Evolutionary conservation across 495 filamentous ascomycete genomes (phyloP), one percentile per base, ranked within the genome.

Genomic region (Xylaria intraflava): DNA sequence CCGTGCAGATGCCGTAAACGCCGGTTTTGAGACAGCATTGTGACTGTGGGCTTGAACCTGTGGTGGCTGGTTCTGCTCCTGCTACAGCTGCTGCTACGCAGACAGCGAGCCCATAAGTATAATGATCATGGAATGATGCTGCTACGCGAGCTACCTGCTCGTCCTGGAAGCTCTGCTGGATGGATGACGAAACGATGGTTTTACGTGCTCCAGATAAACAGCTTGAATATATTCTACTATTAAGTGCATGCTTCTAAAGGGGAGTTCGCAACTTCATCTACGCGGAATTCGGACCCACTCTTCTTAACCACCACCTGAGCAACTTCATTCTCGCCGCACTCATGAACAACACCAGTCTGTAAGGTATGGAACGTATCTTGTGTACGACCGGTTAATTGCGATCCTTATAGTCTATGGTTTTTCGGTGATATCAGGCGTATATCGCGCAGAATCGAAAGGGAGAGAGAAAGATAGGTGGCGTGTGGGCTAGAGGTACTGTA

Each of bases 1-100:
- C 88, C 89, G 57, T 87, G 83, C 14, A 98, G 76, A 72, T 96
- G 90, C 46, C 93, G 83, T 24, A 98, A 77, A 66, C 86, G 91
- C 59, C 90, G 84, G 65, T 94, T 96, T 83, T 94, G 74, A 53
- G 78, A 70, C 46, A 81, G 66, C 56, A 81, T 66, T n/a, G 46
- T 64, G 11, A 9, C 43, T 49, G 29, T 17, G 8, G 4, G 40
- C 14, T n/a, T 7, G 8, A 4, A 23, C 16, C 33, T 23, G 27
- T 20, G 16, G 12, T 31, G 4, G 42, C 44, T 48, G 44, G 20
- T 17, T 12, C 14, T 55, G 26, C 16, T 30, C 6, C 33, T 31
- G 26, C 11, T 48, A 36, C 24, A 51, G 49, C 46, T 67, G 72
- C 43, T 59, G 62, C 44, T 57, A 33, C 53, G 68, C 67, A 61